Base-by-base conservation (phyloP, 345 rosid genomes). In the Linum trigynum region DNA sequence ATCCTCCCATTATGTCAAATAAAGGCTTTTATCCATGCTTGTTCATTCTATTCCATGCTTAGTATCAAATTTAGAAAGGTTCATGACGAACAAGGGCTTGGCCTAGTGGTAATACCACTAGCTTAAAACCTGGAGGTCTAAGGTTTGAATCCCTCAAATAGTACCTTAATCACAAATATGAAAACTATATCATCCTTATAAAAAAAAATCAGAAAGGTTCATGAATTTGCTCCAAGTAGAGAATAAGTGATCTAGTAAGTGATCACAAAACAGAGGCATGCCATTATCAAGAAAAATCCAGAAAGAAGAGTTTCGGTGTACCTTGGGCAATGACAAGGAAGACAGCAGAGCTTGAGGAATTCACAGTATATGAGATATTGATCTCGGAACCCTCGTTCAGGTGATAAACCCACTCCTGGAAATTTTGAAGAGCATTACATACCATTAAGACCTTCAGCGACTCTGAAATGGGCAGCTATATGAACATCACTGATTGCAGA, bases 241-340 rank as follows among this genome's bases (percentile, higher is more conserved):
- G 45, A 45, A 45, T 7, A 5, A 7, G 10, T 45, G 51, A 7
- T 14, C 51, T 45, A 3, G 11, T 45, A 45, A 45, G 51, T 45
- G 2, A 45, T 0, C 51, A 8, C 51, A 45, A 45, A 14, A 5
- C 8, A 7, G 51, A 7, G 51, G 12, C 51, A 41, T 41, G 5
- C 5, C 9, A 8, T 4, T 41, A 41, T 41, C 51, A 45, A 45
- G 51, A 45, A 14, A 48, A 48, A 41, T 8, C 53, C 53, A 9
- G 11, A 48, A 48, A 15, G 14, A 7, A 48, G 53, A 48, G 53
- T 48, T 48, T 15, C 53, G 14, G 14, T 15, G 14, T 86, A 94
- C 99, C 99, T 87, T 94, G 80, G 50, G 97, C 96, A 73, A 94
- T 75, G 60, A 91, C 71, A 62, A 94, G 88, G 63, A 79, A 86